These are phyloP conservation scores for Myochromella boudieri DNA, from an alignment of 768 basidiomycete genomes.

Conservation along the genomic window DNA sequence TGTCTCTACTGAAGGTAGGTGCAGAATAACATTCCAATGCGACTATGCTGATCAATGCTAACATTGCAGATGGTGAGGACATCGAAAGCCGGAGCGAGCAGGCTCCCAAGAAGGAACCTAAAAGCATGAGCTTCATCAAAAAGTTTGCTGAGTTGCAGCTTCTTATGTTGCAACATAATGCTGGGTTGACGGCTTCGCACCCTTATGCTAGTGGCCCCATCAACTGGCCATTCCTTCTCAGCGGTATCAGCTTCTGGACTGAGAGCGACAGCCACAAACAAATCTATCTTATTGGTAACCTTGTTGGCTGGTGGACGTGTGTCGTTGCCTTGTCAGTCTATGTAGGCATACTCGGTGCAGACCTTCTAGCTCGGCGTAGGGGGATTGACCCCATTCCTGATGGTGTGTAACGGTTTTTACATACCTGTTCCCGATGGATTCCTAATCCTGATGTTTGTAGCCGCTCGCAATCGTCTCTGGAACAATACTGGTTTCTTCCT, in stretches of 20 bases:
- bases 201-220: conserved; percentile 96
- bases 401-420: conserved; percentile 59
- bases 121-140: conserved; percentile 86
- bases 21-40: background rate
- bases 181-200: conserved; percentile 96
- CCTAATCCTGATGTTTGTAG: conserved; percentile 39
- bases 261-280: conserved; percentile 81
- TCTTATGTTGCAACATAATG: conserved; percentile 97
- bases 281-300: conserved; percentile 95
- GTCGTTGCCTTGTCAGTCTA: conserved; percentile 84
- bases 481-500: conserved; percentile 97
- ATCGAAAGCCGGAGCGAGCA: conserved; percentile 50
- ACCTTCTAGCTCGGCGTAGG: conserved; percentile 84
- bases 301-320: conserved; percentile 94
- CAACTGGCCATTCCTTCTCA: conserved; percentile 97
- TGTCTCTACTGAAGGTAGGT: conserved; percentile 68
- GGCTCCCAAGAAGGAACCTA: conserved; percentile 63
- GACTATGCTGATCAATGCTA: conserved; percentile 8
- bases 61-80: conserved; percentile 51
- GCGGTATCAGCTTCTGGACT: conserved; percentile 99
- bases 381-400: conserved; percentile 85
- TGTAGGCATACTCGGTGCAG: conserved; percentile 87
- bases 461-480: conserved; percentile 90
- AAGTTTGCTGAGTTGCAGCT: conserved; percentile 94
- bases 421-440: background rate